A percentile compares a stretch with the other conserved stretches of the same genome.
These are phyloP conservation scores for Leccinum boreale DNA, from an alignment of 768 basidiomycete species.

Conservation along the genomic window DNA sequence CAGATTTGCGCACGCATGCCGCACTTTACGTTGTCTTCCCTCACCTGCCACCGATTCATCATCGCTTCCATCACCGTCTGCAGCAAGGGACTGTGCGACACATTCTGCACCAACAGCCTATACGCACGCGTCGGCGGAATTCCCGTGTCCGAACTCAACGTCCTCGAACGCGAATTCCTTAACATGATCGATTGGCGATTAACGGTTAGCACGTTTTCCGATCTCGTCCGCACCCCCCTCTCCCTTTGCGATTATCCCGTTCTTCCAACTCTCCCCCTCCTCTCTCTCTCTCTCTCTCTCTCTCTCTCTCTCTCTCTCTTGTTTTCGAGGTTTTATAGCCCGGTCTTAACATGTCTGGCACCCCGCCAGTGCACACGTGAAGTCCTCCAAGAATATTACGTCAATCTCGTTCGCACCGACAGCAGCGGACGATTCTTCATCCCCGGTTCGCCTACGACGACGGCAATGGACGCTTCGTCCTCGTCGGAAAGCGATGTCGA, in stretches of 20 bases:
- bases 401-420: conserved; percentile 88
- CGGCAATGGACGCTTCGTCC: background rate
- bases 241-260: no score
- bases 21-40: conserved; percentile 88
- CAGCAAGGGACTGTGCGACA: conserved; percentile 93
- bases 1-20: conserved; percentile 87
- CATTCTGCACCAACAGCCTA: conserved; percentile 90
- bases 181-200: conserved; percentile 91
- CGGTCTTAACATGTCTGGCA: conserved; percentile 18
- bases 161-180: conserved; percentile 93
- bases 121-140: conserved; percentile 98
- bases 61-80: conserved; percentile 91
- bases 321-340: conserved; percentile 6
- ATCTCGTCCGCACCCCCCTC: background rate
- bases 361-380: conserved; percentile 77
- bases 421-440: conserved; percentile 57
- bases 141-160: conserved; percentile 84
- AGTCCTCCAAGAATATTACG: conserved; percentile 89
- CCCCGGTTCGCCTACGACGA: conserved; percentile 36
- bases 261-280: background rate
- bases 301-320: background rate
- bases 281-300: background rate
- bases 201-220: conserved; percentile 65
- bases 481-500: conserved; percentile 53
- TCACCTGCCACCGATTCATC: conserved; percentile 97